These are phyloP conservation scores for Microcos paniculata DNA, from an alignment of 345 rosid species.

Conservation along the genomic window DNA sequence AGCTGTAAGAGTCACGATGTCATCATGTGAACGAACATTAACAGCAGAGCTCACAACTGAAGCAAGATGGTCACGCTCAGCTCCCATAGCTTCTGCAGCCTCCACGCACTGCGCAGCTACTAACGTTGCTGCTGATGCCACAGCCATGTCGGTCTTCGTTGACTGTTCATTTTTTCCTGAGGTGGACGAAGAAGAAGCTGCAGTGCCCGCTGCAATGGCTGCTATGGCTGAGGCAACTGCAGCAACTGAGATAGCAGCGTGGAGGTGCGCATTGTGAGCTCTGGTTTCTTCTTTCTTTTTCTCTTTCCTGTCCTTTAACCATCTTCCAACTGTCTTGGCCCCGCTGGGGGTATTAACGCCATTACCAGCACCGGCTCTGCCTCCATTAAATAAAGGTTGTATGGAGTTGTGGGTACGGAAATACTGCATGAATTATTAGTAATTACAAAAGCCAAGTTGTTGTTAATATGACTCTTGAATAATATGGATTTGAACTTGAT, in stretches of 20 bases:
- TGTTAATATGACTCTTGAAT: neutral
- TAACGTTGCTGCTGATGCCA: constrained; percentile 89
- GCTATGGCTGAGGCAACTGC: constrained; percentile 92
- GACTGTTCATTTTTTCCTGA: constrained; percentile 60
- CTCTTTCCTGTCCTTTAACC: constrained; percentile 96
- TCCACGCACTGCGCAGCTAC: constrained; percentile 99
- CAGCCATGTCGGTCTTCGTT: constrained; percentile 75
- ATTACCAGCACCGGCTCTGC: constrained; percentile 46
- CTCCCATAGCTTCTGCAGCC: constrained; percentile 89
- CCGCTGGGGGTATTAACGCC: constrained; percentile 61
- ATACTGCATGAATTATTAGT: constrained; percentile 48
- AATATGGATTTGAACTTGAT: no score
- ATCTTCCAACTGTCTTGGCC: constrained; percentile 86
- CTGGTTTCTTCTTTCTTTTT: constrained; percentile 91
- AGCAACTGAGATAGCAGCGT: constrained; percentile 88
- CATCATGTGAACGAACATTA: constrained; percentile 82
- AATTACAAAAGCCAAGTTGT: constrained; percentile 4
- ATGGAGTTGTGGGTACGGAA: constrained; percentile 81
- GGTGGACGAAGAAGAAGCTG: constrained; percentile 64
- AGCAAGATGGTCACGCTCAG: constrained; percentile 78
- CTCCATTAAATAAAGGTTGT: constrained; percentile 69
- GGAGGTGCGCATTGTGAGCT: constrained; percentile 85
- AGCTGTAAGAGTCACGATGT: constrained; percentile 83
- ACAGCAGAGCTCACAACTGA: constrained; percentile 88
- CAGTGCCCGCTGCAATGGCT: constrained; percentile 77